Conservation (phyloP, 2,329 filamentous ascomycete genomes). For the Penicillium verrucosum region DNA sequence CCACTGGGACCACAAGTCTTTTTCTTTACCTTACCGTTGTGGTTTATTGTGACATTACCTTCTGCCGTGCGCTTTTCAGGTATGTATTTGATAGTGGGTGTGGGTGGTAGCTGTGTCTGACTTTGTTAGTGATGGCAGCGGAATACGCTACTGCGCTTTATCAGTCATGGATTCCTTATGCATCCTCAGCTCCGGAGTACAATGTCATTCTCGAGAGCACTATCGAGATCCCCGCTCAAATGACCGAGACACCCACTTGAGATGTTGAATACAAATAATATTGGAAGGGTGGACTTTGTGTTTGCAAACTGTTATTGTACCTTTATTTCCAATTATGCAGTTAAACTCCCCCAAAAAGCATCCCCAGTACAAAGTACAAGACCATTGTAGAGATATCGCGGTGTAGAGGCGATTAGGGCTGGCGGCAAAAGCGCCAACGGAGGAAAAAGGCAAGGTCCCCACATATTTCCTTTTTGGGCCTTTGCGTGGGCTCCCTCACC, state of each 20-base stretch:
- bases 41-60: neutral
- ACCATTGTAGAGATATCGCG: neutral
- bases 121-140: neutral
- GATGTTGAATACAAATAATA: neutral
- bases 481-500: neutral
- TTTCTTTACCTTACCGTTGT: neutral
- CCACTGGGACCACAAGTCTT: neutral
- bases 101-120: neutral
- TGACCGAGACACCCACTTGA: neutral
- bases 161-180: too few relatives aligned
- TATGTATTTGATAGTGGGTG: neutral
- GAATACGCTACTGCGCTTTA: neutral
- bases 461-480: neutral
- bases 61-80: neutral
- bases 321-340: neutral
- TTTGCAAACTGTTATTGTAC: neutral
- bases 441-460: slow-evolving; percentile 1
- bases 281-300: neutral
- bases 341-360: neutral
- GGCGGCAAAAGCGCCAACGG: slow-evolving; percentile 10
- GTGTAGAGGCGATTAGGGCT: slow-evolving; percentile 6
- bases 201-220: neutral
- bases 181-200: neutral
- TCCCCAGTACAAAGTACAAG: neutral
- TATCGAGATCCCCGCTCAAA: neutral